Evolutionary conservation across 1,284 basidiomycete genomes (phyloP).

Genomic region (Tylopilus sp.): DNA sequence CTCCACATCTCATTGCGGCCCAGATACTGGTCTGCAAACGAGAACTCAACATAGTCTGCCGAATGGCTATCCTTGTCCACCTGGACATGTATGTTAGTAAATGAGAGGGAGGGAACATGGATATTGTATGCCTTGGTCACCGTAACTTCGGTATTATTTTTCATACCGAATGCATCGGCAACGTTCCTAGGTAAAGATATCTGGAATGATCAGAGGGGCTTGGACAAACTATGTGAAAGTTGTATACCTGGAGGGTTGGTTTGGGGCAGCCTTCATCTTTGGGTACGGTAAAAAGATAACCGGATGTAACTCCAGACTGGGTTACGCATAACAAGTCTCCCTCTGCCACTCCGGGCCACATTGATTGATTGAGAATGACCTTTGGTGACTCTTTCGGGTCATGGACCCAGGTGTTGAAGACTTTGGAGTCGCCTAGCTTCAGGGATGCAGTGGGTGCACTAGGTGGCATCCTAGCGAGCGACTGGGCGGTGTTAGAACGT

Average conservation of each 20-base stretch:
- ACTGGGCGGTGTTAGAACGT: conserved; percentile 70
- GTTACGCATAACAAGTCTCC: conserved; percentile 66
- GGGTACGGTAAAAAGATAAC: conserved; percentile 63
- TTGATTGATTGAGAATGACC: conserved; percentile 65
- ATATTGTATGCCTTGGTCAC: conserved; percentile 56
- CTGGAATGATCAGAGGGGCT: conserved; percentile 35
- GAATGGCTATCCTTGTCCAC: conserved; percentile 61
- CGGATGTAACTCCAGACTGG: conserved; percentile 42
- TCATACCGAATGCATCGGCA: conserved; percentile 64
- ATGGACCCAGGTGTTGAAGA: conserved; percentile 70
- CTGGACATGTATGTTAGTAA: conserved; percentile 37
- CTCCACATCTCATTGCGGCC: conserved; percentile 94
- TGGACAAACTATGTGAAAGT: conserved; percentile 2
- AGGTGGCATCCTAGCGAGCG: conserved; percentile 46
- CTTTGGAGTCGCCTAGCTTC: conserved; percentile 56
- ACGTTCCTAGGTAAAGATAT: conserved; percentile 69
- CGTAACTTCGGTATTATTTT: conserved; percentile 66
- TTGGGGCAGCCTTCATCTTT: conserved; percentile 58
- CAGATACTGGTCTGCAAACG: conserved; percentile 89
- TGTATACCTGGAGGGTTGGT: conserved; percentile 59
- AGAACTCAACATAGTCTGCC: conserved; percentile 83
- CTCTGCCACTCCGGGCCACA: conserved; percentile 70
- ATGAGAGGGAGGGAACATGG: not conserved
- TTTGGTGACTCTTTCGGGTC: conserved; percentile 57
- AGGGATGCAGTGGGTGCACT: conserved; percentile 37